Evolutionary conservation across 2,329 filamentous ascomycete species (phyloP).

Genomic region (Claviceps spartinae): DNA sequence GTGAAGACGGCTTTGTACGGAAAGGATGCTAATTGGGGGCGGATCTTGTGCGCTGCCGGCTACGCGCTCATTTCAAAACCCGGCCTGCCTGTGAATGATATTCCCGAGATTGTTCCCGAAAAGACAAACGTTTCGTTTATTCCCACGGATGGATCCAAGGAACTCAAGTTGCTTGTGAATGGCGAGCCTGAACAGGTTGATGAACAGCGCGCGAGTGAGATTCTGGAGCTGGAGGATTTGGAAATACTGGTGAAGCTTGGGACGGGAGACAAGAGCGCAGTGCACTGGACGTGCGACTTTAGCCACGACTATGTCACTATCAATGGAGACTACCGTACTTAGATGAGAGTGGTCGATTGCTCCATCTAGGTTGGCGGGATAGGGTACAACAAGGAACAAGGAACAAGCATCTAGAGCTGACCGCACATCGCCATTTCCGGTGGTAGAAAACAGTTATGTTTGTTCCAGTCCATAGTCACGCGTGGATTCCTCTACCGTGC

Average conservation of each 20-base stretch:
- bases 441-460: too few relatives aligned
- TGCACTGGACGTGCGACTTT: constrained; percentile 79
- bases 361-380: not conserved
- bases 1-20: constrained; percentile 97
- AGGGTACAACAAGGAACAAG: not conserved
- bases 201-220: constrained; percentile 62
- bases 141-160: constrained; percentile 60
- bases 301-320: constrained; percentile 67
- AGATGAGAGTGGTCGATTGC: not conserved
- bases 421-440: not conserved
- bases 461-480: too few relatives aligned
- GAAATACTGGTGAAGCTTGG: constrained; percentile 66
- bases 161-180: constrained; percentile 63
- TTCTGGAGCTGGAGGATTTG: constrained; percentile 63
- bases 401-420: not conserved
- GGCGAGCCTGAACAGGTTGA: constrained; percentile 72
- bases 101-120: constrained; percentile 51
- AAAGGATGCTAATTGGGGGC: constrained; percentile 96
- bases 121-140: constrained; percentile 68
- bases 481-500: too few relatives aligned
- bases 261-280: constrained; percentile 52
- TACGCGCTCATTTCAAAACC: constrained; percentile 55
- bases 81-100: constrained; percentile 41
- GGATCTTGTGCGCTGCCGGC: constrained; percentile 86
- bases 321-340: constrained; percentile 56